Evolutionary conservation across 352 stramenopile species (phyloP).

Genomic region (Globisporangium nagaii): DNA sequence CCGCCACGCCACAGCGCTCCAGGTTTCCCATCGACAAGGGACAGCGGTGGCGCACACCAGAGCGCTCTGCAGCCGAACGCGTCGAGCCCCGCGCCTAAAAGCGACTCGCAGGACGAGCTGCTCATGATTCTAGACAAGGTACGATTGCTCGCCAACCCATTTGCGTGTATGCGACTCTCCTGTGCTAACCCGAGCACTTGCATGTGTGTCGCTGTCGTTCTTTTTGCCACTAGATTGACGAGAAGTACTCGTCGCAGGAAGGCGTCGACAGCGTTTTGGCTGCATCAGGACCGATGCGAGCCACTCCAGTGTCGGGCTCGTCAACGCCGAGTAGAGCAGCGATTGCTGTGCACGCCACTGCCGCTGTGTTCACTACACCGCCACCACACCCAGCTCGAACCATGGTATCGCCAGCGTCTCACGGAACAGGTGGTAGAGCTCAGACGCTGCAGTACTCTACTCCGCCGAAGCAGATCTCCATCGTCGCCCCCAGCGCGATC

Average conservation of each 20-base stretch:
- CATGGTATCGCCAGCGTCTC: neutral
- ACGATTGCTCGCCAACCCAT: neutral
- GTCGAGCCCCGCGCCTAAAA: slow-evolving; percentile 1
- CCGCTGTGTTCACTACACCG: neutral
- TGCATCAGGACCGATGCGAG: neutral
- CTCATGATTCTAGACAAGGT: slow-evolving; percentile 50
- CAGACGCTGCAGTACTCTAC: neutral
- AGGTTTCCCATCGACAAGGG: neutral
- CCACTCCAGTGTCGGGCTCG: neutral
- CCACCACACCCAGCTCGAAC: neutral
- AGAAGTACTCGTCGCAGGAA: slow-evolving; percentile 45
- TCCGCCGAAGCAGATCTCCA: neutral
- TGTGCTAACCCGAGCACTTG: no score
- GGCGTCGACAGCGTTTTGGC: neutral
- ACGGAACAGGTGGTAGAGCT: neutral
- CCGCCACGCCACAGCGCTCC: slow-evolving; percentile 3
- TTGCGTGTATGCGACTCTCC: no score
- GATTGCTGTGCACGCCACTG: neutral
- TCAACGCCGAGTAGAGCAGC: neutral
- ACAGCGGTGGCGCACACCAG: neutral
- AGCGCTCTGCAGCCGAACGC: neutral
- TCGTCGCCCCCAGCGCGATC: slow-evolving; percentile 5
- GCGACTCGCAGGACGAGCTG: slow-evolving; percentile 57
- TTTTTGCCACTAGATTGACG: slow-evolving; percentile 26
- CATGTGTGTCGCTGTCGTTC: no score